phyloP scores from a whole-genome alignment of 176 grass and related monocot species.

The Carex littledalei region DNA sequence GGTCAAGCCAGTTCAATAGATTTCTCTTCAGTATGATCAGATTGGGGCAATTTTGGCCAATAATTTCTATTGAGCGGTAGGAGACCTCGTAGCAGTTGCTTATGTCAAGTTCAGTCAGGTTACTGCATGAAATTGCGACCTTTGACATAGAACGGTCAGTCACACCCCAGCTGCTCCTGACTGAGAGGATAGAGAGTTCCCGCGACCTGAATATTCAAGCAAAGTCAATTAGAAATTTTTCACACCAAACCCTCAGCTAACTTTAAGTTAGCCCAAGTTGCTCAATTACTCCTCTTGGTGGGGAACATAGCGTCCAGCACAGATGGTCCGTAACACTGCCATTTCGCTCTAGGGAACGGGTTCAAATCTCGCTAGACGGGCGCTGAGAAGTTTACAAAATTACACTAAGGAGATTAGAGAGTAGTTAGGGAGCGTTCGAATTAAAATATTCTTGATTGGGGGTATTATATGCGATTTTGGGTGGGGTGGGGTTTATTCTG shows the following conservation, averaged over 20 bases:
- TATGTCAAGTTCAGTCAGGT: conserved; percentile 74
- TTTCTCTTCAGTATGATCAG: conserved; percentile 56
- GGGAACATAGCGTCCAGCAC: not conserved
- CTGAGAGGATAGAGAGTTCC: conserved; percentile 55
- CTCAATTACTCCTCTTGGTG: not conserved
- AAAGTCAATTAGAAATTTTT: not conserved
- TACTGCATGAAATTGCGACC: conserved; percentile 44
- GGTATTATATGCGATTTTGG: too few relatives aligned
- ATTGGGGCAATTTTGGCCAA: conserved; percentile 68
- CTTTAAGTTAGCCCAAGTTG: not conserved
- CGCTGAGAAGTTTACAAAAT: too few relatives aligned
- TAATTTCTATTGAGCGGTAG: conserved; percentile 62
- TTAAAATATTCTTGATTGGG: too few relatives aligned
- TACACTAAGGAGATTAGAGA: too few relatives aligned
- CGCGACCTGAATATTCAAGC: conserved; percentile 49
- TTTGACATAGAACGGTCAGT: conserved; percentile 52
- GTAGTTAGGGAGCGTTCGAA: too few relatives aligned
- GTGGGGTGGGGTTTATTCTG: not conserved
- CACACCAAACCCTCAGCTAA: not conserved
- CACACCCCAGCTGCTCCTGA: conserved; percentile 53
- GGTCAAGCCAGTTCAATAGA: conserved; percentile 78
- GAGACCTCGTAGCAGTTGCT: conserved; percentile 88
- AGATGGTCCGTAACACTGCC: not conserved
- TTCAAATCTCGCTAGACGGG: too few relatives aligned
- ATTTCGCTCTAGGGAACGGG: not conserved